These are phyloP conservation scores for Sonneratia caseolaris DNA, from an alignment of 345 rosid genomes.

Conservation along the genomic window DNA sequence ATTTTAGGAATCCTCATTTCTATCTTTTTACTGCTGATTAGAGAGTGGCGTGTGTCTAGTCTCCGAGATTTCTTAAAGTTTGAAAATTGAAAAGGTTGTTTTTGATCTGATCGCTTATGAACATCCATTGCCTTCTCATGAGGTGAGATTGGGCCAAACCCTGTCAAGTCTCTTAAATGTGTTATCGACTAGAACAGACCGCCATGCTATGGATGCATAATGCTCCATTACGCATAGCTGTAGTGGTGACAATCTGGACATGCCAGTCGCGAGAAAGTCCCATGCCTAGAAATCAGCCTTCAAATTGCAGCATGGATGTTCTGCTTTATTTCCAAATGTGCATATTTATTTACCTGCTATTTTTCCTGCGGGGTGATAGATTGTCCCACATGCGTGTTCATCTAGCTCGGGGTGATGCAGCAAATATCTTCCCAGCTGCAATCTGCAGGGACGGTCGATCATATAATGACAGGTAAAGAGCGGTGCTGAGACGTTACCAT, in stretches of 20 bases:
- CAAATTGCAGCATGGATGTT: neutral
- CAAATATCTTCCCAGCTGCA: conserved; percentile 75
- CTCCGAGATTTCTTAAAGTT: neutral
- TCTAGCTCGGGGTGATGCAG: conserved; percentile 77
- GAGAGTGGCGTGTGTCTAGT: neutral
- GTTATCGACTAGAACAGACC: neutral
- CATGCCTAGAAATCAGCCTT: neutral
- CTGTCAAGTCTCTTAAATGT: neutral
- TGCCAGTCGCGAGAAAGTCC: neutral
- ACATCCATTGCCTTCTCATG: neutral
- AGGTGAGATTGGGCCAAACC: neutral
- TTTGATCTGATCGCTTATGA: neutral
- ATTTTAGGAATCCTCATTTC: neutral
- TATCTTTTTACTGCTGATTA: neutral
- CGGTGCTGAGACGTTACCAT: neutral
- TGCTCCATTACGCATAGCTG: neutral
- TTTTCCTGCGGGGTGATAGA: conserved; percentile 33
- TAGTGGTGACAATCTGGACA: neutral
- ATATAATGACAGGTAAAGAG: conserved; percentile 78
- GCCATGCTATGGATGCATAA: neutral
- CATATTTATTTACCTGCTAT: neutral
- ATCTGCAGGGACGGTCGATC: conserved; percentile 94
- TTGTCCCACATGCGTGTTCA: conserved; percentile 78
- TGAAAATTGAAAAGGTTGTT: neutral
- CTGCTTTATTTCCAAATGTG: neutral